A percentile compares a stretch with the other conserved stretches of the same genome.
Evolutionary conservation across 768 basidiomycete species (phyloP).

Genomic region (Pisolithus orientalis): DNA sequence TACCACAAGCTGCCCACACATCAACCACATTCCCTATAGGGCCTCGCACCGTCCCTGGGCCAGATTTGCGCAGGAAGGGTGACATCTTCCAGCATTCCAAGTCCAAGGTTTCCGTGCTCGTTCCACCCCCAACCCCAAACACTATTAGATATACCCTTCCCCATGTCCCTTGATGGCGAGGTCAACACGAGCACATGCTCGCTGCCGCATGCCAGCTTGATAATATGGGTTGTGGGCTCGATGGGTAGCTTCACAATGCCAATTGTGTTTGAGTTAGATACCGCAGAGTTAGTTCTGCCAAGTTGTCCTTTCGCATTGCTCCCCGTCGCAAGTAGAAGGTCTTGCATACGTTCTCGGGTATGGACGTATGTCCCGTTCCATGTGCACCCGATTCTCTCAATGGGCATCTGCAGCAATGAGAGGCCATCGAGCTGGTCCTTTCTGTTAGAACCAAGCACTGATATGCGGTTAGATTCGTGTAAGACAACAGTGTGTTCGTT

Average conservation of each 20-base stretch:
- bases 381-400: slow-evolving; percentile 47
- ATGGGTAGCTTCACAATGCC: slow-evolving; percentile 19
- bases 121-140: slow-evolving; percentile 98
- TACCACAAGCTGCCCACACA: slow-evolving; percentile 28
- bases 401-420: slow-evolving; percentile 12
- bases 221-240: slow-evolving; percentile 8
- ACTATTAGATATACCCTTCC: slow-evolving; percentile 11
- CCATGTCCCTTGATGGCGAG: slow-evolving; percentile 13
- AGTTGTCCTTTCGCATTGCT: slow-evolving; percentile 60
- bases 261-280: neutral
- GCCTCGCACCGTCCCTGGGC: slow-evolving; percentile 28
- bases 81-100: slow-evolving; percentile 53
- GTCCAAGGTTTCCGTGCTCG: slow-evolving; percentile 91
- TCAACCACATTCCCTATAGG: slow-evolving; percentile 10
- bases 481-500: slow-evolving; percentile 48
- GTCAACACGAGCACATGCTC: slow-evolving; percentile 66
- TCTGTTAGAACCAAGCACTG: slow-evolving; percentile 61
- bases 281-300: slow-evolving; percentile 31
- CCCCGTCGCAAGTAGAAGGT: slow-evolving; percentile 44
- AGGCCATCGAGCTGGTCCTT: slow-evolving; percentile 58
- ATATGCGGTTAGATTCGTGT: slow-evolving; percentile 39
- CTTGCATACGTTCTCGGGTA: slow-evolving; percentile 8
- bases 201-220: slow-evolving; percentile 64
- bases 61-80: slow-evolving; percentile 47
- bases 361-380: slow-evolving; percentile 76